Conservation (phyloP, 352 stramenopile species). For the Peronospora destructor region DNA sequence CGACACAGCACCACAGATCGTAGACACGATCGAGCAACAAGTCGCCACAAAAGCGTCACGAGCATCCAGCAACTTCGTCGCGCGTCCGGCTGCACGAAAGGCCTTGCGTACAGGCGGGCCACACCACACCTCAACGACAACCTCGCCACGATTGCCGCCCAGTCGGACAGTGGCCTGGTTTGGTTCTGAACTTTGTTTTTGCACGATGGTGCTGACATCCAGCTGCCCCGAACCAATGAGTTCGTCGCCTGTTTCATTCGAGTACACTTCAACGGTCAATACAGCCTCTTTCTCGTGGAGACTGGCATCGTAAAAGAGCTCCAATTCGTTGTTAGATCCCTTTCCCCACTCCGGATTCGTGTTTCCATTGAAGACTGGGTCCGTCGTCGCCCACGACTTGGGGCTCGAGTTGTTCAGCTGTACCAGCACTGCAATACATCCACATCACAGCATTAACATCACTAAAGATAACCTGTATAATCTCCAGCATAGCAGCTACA, state of each 20-base stretch:
- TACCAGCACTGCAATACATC: conserved; percentile 42
- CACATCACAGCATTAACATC: neutral
- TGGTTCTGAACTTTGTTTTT: conserved; percentile 28
- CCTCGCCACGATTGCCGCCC: conserved; percentile 48
- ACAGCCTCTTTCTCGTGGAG: conserved; percentile 37
- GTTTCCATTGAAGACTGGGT: conserved; percentile 56
- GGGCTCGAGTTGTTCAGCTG: conserved; percentile 58
- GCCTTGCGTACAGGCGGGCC: conserved; percentile 69
- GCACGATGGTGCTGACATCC: conserved; percentile 37
- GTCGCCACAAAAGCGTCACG: conserved; percentile 57
- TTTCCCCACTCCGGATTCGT: conserved; percentile 63
- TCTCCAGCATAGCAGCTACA: neutral
- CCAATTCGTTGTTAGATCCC: conserved; percentile 66
- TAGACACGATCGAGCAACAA: conserved; percentile 38
- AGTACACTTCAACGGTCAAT: conserved; percentile 65
- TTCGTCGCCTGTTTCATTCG: conserved; percentile 62
- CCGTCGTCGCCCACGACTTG: conserved; percentile 53
- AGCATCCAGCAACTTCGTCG: conserved; percentile 64
- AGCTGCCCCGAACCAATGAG: conserved; percentile 68
- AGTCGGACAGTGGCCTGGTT: conserved; percentile 45
- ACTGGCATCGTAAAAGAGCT: conserved; percentile 70
- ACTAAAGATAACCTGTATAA: no score
- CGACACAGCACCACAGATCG: conserved; percentile 24
- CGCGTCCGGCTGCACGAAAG: conserved; percentile 65
- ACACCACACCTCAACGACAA: conserved; percentile 65